These are phyloP conservation scores for Phytophthora fragariae DNA, from an alignment of 352 stramenopile genomes.

Conservation along the genomic window DNA sequence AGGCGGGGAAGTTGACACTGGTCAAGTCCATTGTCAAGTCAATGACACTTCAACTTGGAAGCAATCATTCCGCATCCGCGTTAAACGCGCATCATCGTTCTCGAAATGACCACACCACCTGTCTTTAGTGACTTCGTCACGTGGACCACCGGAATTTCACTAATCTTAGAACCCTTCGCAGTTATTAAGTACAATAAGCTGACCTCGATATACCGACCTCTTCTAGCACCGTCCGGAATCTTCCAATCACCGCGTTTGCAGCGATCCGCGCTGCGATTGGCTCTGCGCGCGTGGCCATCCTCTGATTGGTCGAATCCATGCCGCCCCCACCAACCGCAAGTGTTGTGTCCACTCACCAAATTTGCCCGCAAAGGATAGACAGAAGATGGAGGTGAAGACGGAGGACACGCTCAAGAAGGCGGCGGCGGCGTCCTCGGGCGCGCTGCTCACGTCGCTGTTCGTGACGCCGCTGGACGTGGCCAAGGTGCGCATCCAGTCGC, in stretches of 20 bases:
- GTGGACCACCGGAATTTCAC: conserved; percentile 28
- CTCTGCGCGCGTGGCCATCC: neutral
- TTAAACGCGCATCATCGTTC: neutral
- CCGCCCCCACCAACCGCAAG: neutral
- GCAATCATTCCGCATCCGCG: conserved; percentile 20
- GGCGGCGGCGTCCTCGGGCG: conserved; percentile 67
- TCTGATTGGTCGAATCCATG: conserved; percentile 44
- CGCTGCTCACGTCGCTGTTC: conserved; percentile 84
- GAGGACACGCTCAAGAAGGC: conserved; percentile 76
- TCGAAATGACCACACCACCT: conserved; percentile 14
- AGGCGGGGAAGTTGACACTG: neutral
- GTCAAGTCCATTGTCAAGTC: conserved; percentile 3
- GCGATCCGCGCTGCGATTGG: conserved; percentile 27
- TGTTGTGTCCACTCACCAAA: conserved; percentile 21
- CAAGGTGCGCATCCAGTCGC: conserved; percentile 84
- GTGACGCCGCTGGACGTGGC: conserved; percentile 85
- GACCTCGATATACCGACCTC: neutral
- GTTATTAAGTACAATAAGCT: neutral
- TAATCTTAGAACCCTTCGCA: too few species aligned
- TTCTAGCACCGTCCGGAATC: neutral
- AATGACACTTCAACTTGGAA: conserved; percentile 18
- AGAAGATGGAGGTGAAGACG: conserved; percentile 27
- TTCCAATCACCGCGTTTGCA: conserved; percentile 30
- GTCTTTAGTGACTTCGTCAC: neutral
- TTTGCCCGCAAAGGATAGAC: neutral